Evolutionary conservation across 176 grass and related monocot genomes (phyloP), one percentile per base, ranked within the genome.

Genomic region (Themeda triandra): DNA sequence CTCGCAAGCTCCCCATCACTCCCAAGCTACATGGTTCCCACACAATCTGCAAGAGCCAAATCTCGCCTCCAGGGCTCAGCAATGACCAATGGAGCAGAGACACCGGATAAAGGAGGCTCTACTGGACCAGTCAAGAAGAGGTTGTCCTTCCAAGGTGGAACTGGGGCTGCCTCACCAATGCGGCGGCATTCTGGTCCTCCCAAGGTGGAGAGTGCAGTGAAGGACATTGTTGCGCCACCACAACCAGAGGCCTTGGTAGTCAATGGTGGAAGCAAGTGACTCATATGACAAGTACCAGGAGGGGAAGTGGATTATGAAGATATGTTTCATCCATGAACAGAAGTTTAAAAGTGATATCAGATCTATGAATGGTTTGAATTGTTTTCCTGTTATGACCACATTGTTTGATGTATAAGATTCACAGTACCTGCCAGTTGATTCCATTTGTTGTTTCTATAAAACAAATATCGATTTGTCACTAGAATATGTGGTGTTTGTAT

Each of bases 21-120:
- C 33, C 91, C 89, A 30, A 98, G 96, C 45, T 98, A 95, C 80
- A 98, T 98, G 96, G 93, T 86, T 24, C 89, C 96, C 13, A 98
- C 96, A 0, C 62, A 98, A 84, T 98, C 96, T 23, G 96, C 91
- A 56, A 95, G 85, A 82, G 91, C 92, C 10, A 98, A 95, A 83
- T 81, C 89, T 24, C 89, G 91, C 18, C 85, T 98, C 6, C 92
- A 95, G 66, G 86, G 77, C 13, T 83, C 91, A 3, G 71, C 82
- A 44, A 67, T 63, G 59, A 77, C 60, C 12, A 93, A 93, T 41
- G 87, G 63, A 6, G 25, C 49, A 60, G 91, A 98, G 75, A 81
- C 87, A 31, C 65, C 85, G 5, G 96, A 95, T 84, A 94, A 93
- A 81, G 84, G 31, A 82, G 45, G 53, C 32, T 80, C 87, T 42